Conservation (phyloP, 495 filamentous ascomycete genomes). For the Podospora tetraspora region DNA sequence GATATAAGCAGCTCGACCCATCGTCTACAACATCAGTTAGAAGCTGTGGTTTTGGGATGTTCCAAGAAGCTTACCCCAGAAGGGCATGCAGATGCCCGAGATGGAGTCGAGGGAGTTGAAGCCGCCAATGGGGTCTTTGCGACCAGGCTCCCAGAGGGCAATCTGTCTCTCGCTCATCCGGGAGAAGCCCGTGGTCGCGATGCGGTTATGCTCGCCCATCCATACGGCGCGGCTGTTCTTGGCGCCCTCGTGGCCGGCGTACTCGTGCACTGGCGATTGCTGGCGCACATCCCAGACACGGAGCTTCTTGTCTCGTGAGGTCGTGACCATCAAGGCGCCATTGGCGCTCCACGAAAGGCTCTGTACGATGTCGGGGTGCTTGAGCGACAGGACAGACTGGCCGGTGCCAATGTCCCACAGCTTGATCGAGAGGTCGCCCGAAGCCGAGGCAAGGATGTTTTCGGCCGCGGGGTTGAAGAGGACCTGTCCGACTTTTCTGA, state of each 20-base stretch:
- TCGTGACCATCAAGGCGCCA: slow-evolving; percentile 83
- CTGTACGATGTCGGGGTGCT: slow-evolving; percentile 86
- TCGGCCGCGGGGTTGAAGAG: slow-evolving; percentile 96
- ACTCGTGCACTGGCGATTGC: slow-evolving; percentile 79
- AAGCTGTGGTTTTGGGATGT: neutral
- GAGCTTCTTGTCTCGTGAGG: slow-evolving; percentile 95
- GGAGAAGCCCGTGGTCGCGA: slow-evolving; percentile 95
- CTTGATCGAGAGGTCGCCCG: slow-evolving; percentile 92
- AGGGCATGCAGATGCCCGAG: slow-evolving; percentile 97
- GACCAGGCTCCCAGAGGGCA: slow-evolving; percentile 88
- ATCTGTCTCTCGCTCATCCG: slow-evolving; percentile 97
- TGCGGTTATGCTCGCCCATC: slow-evolving; percentile 91
- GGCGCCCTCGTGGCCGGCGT: slow-evolving; percentile 79
- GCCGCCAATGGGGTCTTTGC: slow-evolving; percentile 78
- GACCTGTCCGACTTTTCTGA: slow-evolving; percentile 91
- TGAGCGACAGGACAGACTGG: slow-evolving; percentile 63
- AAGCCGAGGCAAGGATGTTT: slow-evolving; percentile 90
- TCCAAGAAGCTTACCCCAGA: slow-evolving; percentile 62
- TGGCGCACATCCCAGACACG: slow-evolving; percentile 95
- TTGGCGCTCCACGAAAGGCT: slow-evolving; percentile 94
- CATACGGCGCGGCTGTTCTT: slow-evolving; percentile 96
- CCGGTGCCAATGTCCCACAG: slow-evolving; percentile 91
- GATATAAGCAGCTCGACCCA: slow-evolving; percentile 82
- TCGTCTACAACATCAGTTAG: slow-evolving; percentile 56
- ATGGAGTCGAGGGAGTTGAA: slow-evolving; percentile 87